Base-by-base conservation (phyloP, 192 early-diverging fungal species). In the Podila epigama region DNA sequence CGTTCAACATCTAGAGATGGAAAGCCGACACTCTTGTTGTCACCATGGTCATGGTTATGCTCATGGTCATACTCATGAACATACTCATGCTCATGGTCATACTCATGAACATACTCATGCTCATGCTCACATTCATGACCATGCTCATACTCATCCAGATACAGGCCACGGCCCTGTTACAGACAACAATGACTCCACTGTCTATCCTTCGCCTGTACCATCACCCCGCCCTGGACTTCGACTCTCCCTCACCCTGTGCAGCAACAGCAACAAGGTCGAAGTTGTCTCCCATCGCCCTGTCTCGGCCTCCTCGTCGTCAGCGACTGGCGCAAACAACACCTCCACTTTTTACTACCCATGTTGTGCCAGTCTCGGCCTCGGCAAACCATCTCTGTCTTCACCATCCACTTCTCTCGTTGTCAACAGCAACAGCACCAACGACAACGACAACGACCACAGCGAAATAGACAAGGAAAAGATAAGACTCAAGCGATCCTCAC, bases 211-310 rank as follows among this genome's bases (percentile, higher is more conserved):
- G 29, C 73, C 73, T 4, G 73, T 61, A 13, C 73, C 73, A 8
- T 77, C 73, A 3, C 73, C 73, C 9, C 48, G 73, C 34, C 66
- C 73, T 41, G 73, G 73, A 8, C 66, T 77, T n/a, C 39, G 73
- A 22, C 66, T 77, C n/a, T 77, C 73, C 9, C 66, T 77, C 12
- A 55, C 58, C 44, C 65, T 75, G 28, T 58, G 64, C 22, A 52
- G 63, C 59, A 68, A 58, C 60, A 67, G 60, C 59, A 68, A 58
- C 60, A 67, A 65, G 57, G 16, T 63, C 36, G 60, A 66, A 44
- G 35, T 63, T 32, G 67, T 52, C n/a, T 68, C 65, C n/a, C 73
- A 77, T 13, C 18, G 29, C 5, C 36, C 71, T 16, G 34, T 62
- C 5, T 16, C 58, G 9, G 44, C 58, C 16, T 55, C 66, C 0